Evolutionary conservation across 495 filamentous ascomycete genomes (phyloP), one percentile per base, ranked within the genome.

Genomic region (Friedmanniomyces simplex): DNA sequence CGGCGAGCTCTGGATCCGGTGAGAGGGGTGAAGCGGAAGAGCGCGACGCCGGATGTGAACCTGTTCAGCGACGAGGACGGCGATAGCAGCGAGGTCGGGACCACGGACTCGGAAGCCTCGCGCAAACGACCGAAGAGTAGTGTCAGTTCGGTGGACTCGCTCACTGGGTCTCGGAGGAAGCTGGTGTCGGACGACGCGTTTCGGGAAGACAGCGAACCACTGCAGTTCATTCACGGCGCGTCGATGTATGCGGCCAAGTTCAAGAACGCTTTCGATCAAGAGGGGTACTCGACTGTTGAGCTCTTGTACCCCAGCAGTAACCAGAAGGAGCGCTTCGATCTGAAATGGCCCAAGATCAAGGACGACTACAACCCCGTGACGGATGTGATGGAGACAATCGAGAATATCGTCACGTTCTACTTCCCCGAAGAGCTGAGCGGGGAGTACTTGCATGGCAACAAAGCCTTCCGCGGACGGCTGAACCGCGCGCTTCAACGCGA

Each of bases 281-380:
- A 59, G 2, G 28, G 32, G 1, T 49, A 58, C 22, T 18, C 11
- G 18, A 62, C 52, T 2, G 50, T 71, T 26, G 64, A 69, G 64
- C 68, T 73, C 37, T 67, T 71, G 54, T 73, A 73, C 46, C 71
- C 71, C 13, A 71, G 69, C 56, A 24, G 47, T 7, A 52, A 51
- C 12, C 43, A 37, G 11, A 62, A 57, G 13, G 71, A 73, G 46
- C 53, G 61, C 61, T 97, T 89, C 65, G 76, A 91, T 55, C 80
- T 91, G 8, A 85, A 91, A 30, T 79, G 78, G 52, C 84, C 87
- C 16, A 53, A 42, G 30, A 82, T 81, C 58, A 80, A 74, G 30
- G 78, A 84, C 54, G 82, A 93, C 63, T 96, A 95, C 72, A 83
- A 88, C 60, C 85, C 90, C 5, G 71, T 91, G 55, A 80, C 85